Evolutionary conservation across 441 rosid genomes (phyloP), one percentile per base, ranked within the genome.

Genomic region (Macaranga tanarius): DNA sequence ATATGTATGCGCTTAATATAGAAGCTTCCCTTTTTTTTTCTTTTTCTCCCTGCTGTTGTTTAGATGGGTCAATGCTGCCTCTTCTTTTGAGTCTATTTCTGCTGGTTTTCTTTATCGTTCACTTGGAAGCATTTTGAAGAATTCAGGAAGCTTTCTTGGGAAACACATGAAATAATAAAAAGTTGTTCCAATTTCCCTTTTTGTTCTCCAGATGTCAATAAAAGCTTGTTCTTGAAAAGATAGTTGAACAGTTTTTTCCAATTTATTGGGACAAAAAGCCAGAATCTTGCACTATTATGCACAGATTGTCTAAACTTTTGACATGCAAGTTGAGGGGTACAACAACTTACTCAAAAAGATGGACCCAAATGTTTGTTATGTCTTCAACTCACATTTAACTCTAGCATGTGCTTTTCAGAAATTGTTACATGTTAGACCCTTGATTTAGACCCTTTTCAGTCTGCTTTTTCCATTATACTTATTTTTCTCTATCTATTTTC

Each of bases 301-400:
- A 57, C 22, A 56, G 26, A 22, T 16, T 40, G 42, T 56, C 63
- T 56, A 16, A 10, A 8, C 8, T 12, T 44, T 44, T 13, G 45
- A 47, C 10, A 2, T 17, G 17, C 7, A 50, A 71, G 51, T 17
- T 61, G 40, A n/a, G 60, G 23, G 28, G 50, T 34, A 22, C 31
- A 50, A 55, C 26, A 60, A 28, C 58, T 20, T 60, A 38, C 3
- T 59, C 47, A 6, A 56, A 40, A 50, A 48, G 50, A 28, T 71
- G 74, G 67, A 60, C 67, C 67, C 60, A 71, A 31, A 55, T 62
- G 65, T 62, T 62, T 62, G 4, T 62, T 47, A 1, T 25, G 57
- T 48, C 47, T 52, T 52, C 28, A 5, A 45, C 56, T 65, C 22
- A 13, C 71, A 52, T 23, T 42, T 16, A 67, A 52, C n/a, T 15